These are phyloP conservation scores for Fusarium sp. DNA, from an alignment of 2,329 filamentous ascomycete genomes.

Conservation along the genomic window DNA sequence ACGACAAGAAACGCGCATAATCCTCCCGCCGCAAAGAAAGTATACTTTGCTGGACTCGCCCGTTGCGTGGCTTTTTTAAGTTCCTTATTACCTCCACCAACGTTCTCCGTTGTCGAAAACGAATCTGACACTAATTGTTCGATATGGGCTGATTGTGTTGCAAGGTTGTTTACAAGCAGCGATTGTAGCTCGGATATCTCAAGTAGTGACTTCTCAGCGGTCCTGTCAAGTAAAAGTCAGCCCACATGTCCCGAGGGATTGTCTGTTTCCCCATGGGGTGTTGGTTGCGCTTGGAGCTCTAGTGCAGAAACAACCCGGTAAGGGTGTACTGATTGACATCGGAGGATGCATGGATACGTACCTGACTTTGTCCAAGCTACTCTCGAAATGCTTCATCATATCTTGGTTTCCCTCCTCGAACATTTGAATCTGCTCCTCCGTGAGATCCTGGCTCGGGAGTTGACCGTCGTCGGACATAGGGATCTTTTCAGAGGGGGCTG, in stretches of 20 bases:
- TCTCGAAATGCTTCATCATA: slow-evolving; percentile 93
- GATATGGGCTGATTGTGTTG: slow-evolving; percentile 88
- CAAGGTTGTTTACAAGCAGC: slow-evolving; percentile 86
- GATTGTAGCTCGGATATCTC: slow-evolving; percentile 95
- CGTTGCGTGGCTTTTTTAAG: slow-evolving; percentile 83
- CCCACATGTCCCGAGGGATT: slow-evolving; percentile 11
- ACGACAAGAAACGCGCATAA: slow-evolving; percentile 79
- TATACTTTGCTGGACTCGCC: slow-evolving; percentile 78
- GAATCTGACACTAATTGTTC: slow-evolving; percentile 89
- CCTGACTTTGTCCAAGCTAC: slow-evolving; percentile 93
- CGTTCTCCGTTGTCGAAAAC: slow-evolving; percentile 83
- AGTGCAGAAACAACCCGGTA: slow-evolving; percentile 14
- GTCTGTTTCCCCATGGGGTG: slow-evolving; percentile 9
- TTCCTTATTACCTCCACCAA: slow-evolving; percentile 90
- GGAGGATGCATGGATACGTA: slow-evolving; percentile 60
- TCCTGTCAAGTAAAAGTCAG: slow-evolving; percentile 61
- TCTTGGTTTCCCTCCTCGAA: slow-evolving; percentile 94
- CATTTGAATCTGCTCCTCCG: slow-evolving; percentile 87
- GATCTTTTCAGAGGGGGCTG: slow-evolving; percentile 26
- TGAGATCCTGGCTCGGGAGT: slow-evolving; percentile 66
- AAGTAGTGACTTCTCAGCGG: slow-evolving; percentile 87
- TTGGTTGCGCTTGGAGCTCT: slow-evolving; percentile 10
- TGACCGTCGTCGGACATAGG: slow-evolving; percentile 40
- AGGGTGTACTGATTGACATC: slow-evolving; percentile 8
- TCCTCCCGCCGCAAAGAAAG: slow-evolving; percentile 83